These are phyloP conservation scores for Avena eriantha DNA, from an alignment of 176 grass and related monocot genomes.

Conservation along the genomic window DNA sequence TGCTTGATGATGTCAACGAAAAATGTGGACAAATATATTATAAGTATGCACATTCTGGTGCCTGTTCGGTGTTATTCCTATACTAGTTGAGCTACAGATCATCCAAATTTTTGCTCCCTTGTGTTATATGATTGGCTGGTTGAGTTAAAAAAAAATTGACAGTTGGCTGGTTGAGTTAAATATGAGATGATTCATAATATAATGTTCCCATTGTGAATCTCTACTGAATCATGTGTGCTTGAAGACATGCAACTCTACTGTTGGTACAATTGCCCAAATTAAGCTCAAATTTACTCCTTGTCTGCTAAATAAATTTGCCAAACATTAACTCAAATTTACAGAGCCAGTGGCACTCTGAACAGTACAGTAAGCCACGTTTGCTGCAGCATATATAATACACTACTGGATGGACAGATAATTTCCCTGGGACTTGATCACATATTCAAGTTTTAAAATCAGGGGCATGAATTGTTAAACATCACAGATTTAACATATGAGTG, in stretches of 20 bases:
- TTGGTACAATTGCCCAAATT: neutral
- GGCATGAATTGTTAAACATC: neutral
- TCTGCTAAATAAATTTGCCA: neutral
- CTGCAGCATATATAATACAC: neutral
- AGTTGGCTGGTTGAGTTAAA: neutral
- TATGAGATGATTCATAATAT: neutral
- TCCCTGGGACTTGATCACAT: neutral
- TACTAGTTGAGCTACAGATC: neutral
- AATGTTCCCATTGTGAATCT: neutral
- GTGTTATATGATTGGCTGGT: too few species aligned
- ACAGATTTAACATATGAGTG: neutral
- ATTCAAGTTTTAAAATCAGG: neutral
- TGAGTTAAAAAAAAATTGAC: too few species aligned
- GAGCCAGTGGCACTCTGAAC: neutral
- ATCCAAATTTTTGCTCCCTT: neutral
- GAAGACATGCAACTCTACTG: neutral
- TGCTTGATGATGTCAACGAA: too few species aligned
- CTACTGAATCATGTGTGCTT: neutral
- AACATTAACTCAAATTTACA: neutral
- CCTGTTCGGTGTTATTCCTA: neutral
- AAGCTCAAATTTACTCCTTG: neutral
- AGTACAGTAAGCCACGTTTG: neutral
- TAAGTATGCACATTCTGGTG: neutral
- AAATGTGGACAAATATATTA: neutral
- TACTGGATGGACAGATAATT: neutral